Percentiles rank a stretch among this genome's conserved stretches.
Conservation (phyloP, 352 stramenopile genomes). For the Globisporangium echinulatum region DNA sequence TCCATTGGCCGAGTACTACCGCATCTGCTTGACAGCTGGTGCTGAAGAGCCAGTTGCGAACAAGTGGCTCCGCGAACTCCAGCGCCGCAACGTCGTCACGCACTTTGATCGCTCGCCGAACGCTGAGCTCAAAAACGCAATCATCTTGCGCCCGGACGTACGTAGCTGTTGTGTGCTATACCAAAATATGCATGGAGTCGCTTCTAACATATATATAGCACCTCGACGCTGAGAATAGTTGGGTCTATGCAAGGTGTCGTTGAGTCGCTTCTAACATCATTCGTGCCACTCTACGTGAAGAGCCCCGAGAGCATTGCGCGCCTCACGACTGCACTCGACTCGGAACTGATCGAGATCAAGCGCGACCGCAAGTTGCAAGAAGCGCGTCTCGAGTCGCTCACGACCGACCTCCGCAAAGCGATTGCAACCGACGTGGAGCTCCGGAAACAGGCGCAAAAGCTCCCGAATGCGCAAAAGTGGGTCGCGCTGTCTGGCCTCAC, state of each 20-base stretch:
- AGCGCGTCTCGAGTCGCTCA: slow-evolving; percentile 32
- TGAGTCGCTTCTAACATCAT: too few relatives aligned
- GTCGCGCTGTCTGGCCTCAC: slow-evolving; percentile 51
- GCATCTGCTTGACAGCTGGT: slow-evolving; percentile 62
- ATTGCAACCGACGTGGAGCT: slow-evolving; percentile 40
- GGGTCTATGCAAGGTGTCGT: too few relatives aligned
- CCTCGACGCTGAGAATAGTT: too few relatives aligned
- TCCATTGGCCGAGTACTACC: slow-evolving; percentile 61
- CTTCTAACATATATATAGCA: too few relatives aligned
- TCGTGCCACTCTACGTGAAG: slow-evolving; percentile 12
- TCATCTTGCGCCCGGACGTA: slow-evolving; percentile 69
- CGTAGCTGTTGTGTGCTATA: slow-evolving; percentile 1
- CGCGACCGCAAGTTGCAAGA: slow-evolving; percentile 55
- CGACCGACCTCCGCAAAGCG: slow-evolving; percentile 43
- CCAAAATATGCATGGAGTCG: too few relatives aligned
- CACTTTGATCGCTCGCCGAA: slow-evolving; percentile 70
- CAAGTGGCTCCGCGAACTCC: slow-evolving; percentile 72
- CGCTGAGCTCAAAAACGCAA: slow-evolving; percentile 52
- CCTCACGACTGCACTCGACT: slow-evolving; percentile 68
- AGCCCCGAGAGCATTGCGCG: slow-evolving; percentile 65
- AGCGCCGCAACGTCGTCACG: slow-evolving; percentile 67
- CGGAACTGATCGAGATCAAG: slow-evolving; percentile 69
- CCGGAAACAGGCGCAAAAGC: slow-evolving; percentile 28
- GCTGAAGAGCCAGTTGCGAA: slow-evolving; percentile 61
- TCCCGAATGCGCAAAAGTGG: slow-evolving; percentile 76